A percentile compares a stretch with the other conserved stretches of the same genome.
Evolutionary conservation across 306 rosid species (phyloP).

Genomic region (Arachis stenosperma): DNA sequence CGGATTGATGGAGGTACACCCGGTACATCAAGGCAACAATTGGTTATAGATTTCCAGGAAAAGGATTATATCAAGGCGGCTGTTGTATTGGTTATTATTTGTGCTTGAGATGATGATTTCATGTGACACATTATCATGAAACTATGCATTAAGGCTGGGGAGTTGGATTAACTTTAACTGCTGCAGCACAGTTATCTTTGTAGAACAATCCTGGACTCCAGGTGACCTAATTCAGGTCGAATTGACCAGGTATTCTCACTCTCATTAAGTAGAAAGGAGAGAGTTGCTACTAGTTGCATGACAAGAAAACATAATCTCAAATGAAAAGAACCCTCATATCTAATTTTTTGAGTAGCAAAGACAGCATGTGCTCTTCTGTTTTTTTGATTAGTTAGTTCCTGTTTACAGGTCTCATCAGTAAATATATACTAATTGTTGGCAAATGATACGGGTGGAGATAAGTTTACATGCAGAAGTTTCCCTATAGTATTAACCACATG

Average conservation of each 20-base stretch:
- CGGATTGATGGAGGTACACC: slow-evolving; percentile 88
- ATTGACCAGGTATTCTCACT: slow-evolving; percentile 82
- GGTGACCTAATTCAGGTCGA: slow-evolving; percentile 97
- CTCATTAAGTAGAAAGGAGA: slow-evolving; percentile 9
- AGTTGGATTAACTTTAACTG: slow-evolving; percentile 92
- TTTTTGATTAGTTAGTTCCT: slow-evolving; percentile 38
- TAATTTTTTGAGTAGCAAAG: slow-evolving; percentile 9
- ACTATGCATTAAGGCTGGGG: slow-evolving; percentile 98
- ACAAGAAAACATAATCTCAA: slow-evolving; percentile 25
- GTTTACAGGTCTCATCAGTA: slow-evolving; percentile 69
- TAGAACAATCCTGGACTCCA: slow-evolving; percentile 96
- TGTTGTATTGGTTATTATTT: slow-evolving; percentile 28
- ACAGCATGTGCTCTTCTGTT: slow-evolving; percentile 13
- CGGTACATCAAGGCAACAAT: slow-evolving; percentile 70
- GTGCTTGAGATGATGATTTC: slow-evolving; percentile 34
- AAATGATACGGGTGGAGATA: slow-evolving; percentile 93
- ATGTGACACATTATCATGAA: slow-evolving; percentile 45
- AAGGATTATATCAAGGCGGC: slow-evolving; percentile 81
- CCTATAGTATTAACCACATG: background rate
- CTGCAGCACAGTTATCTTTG: slow-evolving; percentile 89
- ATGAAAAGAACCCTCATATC: slow-evolving; percentile 5
- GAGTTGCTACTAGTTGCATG: background rate
- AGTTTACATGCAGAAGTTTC: slow-evolving; percentile 21
- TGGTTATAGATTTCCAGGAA: slow-evolving; percentile 89
- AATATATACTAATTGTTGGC: slow-evolving; percentile 89